phyloP scores from a whole-genome alignment of 2,329 filamentous ascomycete species.

The Graphilbum ipis-grandicollis region DNA sequence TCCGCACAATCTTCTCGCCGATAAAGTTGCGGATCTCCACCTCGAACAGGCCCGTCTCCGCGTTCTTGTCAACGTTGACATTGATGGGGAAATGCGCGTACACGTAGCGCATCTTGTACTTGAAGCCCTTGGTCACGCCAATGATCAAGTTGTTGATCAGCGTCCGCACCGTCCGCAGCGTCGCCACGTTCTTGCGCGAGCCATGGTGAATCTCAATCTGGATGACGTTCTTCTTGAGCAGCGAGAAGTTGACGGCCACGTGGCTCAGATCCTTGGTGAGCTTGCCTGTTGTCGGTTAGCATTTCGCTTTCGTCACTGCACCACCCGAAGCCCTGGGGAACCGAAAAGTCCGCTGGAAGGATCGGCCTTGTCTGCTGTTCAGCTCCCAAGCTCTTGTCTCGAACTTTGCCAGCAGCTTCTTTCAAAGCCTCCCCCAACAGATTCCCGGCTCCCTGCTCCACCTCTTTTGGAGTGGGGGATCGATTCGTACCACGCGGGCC shows the following conservation, averaged over 20 bases:
- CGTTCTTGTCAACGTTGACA: conserved; percentile 96
- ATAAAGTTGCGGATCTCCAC: conserved; percentile 99
- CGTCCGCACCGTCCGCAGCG: conserved; percentile 93
- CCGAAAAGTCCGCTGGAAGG: no score
- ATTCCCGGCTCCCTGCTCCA: neutral
- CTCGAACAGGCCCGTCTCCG: conserved; percentile 71
- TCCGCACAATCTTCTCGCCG: conserved; percentile 97
- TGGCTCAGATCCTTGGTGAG: conserved; percentile 94
- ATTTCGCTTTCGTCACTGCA: neutral
- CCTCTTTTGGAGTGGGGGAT: neutral
- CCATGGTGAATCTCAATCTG: conserved; percentile 98
- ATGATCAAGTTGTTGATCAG: conserved; percentile 98
- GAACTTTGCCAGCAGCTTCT: conserved; percentile 2
- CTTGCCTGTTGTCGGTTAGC: conserved; percentile 48
- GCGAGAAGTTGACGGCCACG: conserved; percentile 87
- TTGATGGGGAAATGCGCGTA: conserved; percentile 99
- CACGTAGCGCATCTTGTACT: conserved; percentile 99
- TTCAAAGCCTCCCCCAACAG: no score
- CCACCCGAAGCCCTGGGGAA: no score
- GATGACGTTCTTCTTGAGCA: conserved; percentile 72
- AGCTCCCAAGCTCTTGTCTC: neutral
- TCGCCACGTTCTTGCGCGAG: conserved; percentile 91
- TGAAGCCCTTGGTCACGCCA: conserved; percentile 97
- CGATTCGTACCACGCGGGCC: conserved; percentile 66
- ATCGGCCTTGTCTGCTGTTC: neutral